Evolutionary conservation across 192 early-diverging fungal genomes (phyloP).

Genomic region (Entrophospora sp.): DNA sequence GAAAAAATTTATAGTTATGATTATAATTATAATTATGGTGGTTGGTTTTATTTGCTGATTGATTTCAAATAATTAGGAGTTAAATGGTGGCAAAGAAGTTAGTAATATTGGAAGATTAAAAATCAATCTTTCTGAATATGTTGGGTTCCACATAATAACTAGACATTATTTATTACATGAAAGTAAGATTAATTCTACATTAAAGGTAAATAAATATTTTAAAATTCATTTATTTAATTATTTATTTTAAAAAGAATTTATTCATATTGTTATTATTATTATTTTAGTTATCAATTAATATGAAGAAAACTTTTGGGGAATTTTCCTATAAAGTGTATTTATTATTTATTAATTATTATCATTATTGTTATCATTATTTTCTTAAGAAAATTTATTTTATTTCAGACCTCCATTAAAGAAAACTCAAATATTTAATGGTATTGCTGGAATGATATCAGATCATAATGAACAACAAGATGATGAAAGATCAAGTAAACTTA

Average conservation of each 20-base stretch:
- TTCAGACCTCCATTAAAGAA: conserved; percentile 29
- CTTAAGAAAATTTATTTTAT: conserved; percentile 15
- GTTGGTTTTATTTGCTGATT: too few species aligned
- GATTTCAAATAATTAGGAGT: too few species aligned
- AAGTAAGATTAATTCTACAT: conserved; percentile 62
- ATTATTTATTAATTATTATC: background rate
- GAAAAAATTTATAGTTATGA: too few species aligned
- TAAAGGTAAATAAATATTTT: conserved; percentile 67
- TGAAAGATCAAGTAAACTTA: conserved; percentile 13
- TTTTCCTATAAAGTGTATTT: conserved; percentile 25
- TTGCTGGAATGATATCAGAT: conserved; percentile 15
- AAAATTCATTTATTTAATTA: background rate
- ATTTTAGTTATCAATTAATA: conserved; percentile 26
- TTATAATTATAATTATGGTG: background rate
- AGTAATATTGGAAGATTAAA: too few species aligned
- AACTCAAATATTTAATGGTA: conserved; percentile 24
- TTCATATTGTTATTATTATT: too few species aligned
- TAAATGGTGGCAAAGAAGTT: too few species aligned
- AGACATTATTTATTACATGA: conserved; percentile 54
- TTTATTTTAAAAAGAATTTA: too few species aligned
- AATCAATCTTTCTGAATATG: too few species aligned
- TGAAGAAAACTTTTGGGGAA: conserved; percentile 21
- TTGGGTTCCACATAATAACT: conserved; percentile 36
- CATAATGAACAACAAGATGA: conserved; percentile 14
- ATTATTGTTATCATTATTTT: background rate